A percentile compares a stretch with the other conserved stretches of the same genome.
Evolutionary conservation across 1,284 basidiomycete species (phyloP).

Genomic region (Pterula multifida): DNA sequence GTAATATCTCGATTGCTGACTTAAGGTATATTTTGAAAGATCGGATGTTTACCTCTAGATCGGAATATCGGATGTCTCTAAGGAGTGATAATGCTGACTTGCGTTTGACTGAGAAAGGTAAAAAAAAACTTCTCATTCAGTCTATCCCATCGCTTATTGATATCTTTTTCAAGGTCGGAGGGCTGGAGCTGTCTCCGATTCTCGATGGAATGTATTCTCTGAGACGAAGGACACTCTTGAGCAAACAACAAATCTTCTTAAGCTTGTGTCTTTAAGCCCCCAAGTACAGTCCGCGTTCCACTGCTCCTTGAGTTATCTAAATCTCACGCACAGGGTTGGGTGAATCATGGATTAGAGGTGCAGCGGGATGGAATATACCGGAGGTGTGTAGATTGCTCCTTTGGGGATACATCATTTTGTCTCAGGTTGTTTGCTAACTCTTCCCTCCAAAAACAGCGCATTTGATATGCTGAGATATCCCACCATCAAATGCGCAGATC

Average conservation of each 20-base stretch:
- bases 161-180: slow-evolving; percentile 31
- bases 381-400: slow-evolving; percentile 31
- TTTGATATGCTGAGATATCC: slow-evolving; percentile 68
- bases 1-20: not conserved
- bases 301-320: not conserved
- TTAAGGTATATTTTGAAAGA: slow-evolving; percentile 30
- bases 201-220: slow-evolving; percentile 47
- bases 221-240: slow-evolving; percentile 37
- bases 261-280: slow-evolving; percentile 38
- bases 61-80: slow-evolving; percentile 81
- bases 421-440: not conserved
- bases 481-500: slow-evolving; percentile 31
- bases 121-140: too few species aligned
- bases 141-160: too few species aligned
- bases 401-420: not conserved
- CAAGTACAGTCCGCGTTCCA: slow-evolving; percentile 28
- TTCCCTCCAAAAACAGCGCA: slow-evolving; percentile 32
- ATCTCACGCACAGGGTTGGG: slow-evolving; percentile 40
- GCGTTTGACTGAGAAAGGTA: slow-evolving; percentile 67
- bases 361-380: slow-evolving; percentile 47
- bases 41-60: slow-evolving; percentile 87
- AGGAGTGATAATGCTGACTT: slow-evolving; percentile 83
- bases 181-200: slow-evolving; percentile 50
- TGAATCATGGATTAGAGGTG: slow-evolving; percentile 38
- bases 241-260: slow-evolving; percentile 37